phyloP scores from a whole-genome alignment of 352 stramenopile genomes.

The Phytophthora sansomeana region DNA sequence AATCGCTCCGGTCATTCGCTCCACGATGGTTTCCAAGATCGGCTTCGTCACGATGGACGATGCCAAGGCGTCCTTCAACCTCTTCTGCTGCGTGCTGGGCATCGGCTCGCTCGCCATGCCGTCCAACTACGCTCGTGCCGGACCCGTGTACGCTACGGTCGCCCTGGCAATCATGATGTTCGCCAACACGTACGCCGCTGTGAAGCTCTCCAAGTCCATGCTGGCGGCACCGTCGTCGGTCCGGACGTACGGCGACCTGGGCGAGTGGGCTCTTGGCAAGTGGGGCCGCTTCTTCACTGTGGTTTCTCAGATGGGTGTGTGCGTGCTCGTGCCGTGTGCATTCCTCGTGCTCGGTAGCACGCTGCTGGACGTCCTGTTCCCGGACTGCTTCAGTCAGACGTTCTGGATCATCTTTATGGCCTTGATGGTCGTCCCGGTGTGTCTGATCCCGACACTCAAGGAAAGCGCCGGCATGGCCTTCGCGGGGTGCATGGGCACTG shows the following conservation, averaged over 20 bases:
- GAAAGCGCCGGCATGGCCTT: constrained; percentile 27
- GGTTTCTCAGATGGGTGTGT: constrained; percentile 28
- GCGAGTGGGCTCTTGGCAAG: constrained; percentile 24
- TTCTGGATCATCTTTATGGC: constrained; percentile 36
- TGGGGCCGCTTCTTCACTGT: constrained; percentile 28
- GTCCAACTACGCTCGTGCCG: constrained; percentile 24
- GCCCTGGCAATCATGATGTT: constrained; percentile 28
- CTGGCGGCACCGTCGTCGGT: constrained; percentile 26
- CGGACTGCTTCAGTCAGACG: constrained; percentile 22
- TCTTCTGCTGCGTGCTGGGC: constrained; percentile 26
- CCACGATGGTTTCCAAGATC: neutral
- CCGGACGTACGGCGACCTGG: constrained; percentile 22
- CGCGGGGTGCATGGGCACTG: constrained; percentile 26
- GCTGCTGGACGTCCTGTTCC: constrained; percentile 28
- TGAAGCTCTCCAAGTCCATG: constrained; percentile 26
- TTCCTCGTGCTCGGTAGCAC: constrained; percentile 28
- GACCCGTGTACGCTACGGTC: constrained; percentile 21
- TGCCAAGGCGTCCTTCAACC: constrained; percentile 20
- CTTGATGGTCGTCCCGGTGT: constrained; percentile 24
- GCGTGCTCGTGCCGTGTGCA: constrained; percentile 16
- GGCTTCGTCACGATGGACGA: constrained; percentile 19
- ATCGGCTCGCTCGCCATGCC: constrained; percentile 31
- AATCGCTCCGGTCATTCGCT: neutral
- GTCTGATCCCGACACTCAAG: constrained; percentile 28
- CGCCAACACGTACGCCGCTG: constrained; percentile 21